Base-by-base conservation (phyloP, 768 basidiomycete species). In the Tephrocybe rancida region DNA sequence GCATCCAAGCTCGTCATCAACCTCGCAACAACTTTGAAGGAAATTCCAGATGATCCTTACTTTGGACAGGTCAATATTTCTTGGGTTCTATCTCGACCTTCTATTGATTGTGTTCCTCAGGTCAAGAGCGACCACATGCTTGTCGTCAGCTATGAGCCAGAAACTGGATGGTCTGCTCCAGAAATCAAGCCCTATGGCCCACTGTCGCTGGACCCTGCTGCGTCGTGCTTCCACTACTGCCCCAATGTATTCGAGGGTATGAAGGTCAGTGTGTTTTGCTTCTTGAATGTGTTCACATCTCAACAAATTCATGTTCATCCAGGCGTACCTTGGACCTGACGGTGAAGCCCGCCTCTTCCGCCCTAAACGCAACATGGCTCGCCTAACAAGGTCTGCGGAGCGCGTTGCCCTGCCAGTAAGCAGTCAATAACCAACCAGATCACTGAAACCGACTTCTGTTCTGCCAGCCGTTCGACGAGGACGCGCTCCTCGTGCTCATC, bases 201-300 rank as follows among this genome's bases (percentile, higher is more conserved):
- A 2, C 62, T 93, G 35, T 66, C 69, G 3, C 70, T 93, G 10
- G 88, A 92, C 61, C 91, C 91, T 5, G 82, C 84, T 50, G 62
- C 83, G 76, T 64, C 87, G 38, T 94, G 93, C 44, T 79, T 97
- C 58, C 95, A 97, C 63, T 96, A 96, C 70, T 88, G 88, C 8
- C 86, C 91, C 29, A 81, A 85, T 57, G 82, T 87, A 14, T 95
- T 97, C 63, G 94, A 97, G 69, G 92, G 95, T 7, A 86, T 96
- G 83, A 96, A 81, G 74, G 79, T 74, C 18, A 11, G 70, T 55
- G 11, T 24, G 1, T 35, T 43, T 34, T 24, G 21, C 30, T 14
- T 18, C 35, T 8, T 16, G 16, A 16, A 37, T 37, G 35, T 16
- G 16, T 37, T 4, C 7, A 7, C 16, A 16, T 6, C 14, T 37